A percentile compares a stretch with the other conserved stretches of the same genome.
phyloP scores from a whole-genome alignment of 2,329 filamentous ascomycete genomes.

The Botrytis hyacinthi region DNA sequence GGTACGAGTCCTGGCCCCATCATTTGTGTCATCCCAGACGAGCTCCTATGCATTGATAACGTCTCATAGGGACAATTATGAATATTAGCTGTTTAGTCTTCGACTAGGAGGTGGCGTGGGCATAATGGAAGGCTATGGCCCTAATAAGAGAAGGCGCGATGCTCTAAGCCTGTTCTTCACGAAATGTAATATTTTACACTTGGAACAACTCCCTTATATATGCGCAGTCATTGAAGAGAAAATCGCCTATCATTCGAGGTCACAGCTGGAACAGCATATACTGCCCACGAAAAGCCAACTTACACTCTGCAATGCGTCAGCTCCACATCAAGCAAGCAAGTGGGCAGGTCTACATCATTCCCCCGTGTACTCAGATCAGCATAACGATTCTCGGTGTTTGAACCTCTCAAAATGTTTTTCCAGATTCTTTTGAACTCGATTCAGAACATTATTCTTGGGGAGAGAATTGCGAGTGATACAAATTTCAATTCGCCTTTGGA shows the following conservation, averaged over 20 bases:
- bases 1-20: conserved; percentile 40
- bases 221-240: conserved; percentile 37
- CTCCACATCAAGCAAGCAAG: not conserved
- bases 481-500: conserved; percentile 43
- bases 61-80: conserved; percentile 17
- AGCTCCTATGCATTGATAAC: conserved; percentile 37
- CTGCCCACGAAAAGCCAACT: conserved; percentile 24
- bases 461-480: conserved; percentile 24
- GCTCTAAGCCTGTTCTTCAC: conserved; percentile 29
- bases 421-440: conserved; percentile 29
- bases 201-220: conserved; percentile 34
- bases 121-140: conserved; percentile 23
- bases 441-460: conserved; percentile 45
- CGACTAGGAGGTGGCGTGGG: conserved; percentile 13
- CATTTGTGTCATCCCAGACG: conserved; percentile 36
- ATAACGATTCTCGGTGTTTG: conserved; percentile 29
- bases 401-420: conserved; percentile 37
- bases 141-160: conserved; percentile 26
- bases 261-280: conserved; percentile 34
- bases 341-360: conserved; percentile 25
- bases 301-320: conserved; percentile 17
- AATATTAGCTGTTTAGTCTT: conserved; percentile 18
- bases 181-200: conserved; percentile 20
- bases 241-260: conserved; percentile 37
- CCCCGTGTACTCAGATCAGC: conserved; percentile 25